Evolutionary conservation across 1,139 yeast genomes (phyloP).

Genomic region (Hemisphaericaspora xylofermentans): DNA sequence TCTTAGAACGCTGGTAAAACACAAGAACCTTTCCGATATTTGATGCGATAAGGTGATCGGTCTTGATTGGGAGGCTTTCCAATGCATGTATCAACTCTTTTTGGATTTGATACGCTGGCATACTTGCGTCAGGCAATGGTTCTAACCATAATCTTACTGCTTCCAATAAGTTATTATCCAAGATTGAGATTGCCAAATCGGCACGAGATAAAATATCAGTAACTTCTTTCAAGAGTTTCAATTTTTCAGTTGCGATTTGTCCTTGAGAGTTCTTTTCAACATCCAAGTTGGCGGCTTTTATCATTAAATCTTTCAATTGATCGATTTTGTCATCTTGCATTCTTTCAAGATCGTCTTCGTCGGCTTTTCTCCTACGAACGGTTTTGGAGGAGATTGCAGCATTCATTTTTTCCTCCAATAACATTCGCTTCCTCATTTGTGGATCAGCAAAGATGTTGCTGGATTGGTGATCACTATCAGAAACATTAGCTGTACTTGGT

Average conservation of each 20-base stretch:
- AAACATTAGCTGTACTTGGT: constrained; percentile 1
- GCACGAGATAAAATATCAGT: constrained; percentile 74
- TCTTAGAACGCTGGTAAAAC: constrained; percentile 88
- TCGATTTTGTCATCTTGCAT: constrained; percentile 92
- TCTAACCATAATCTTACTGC: constrained; percentile 97
- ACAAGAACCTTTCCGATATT: constrained; percentile 92
- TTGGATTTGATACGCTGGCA: constrained; percentile 96
- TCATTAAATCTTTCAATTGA: constrained; percentile 83
- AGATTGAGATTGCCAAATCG: constrained; percentile 83
- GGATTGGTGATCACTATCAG: constrained; percentile 13
- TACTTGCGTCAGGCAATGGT: constrained; percentile 95
- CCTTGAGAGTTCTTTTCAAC: constrained; percentile 79
- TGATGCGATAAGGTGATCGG: constrained; percentile 90
- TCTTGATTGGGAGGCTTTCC: constrained; percentile 81
- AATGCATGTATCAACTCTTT: constrained; percentile 78
- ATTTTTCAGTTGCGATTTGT: constrained; percentile 81
- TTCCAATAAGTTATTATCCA: constrained; percentile 90
- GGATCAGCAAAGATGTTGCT: constrained; percentile 28
- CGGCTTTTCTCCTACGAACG: constrained; percentile 59
- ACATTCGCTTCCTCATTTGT: constrained; percentile 62
- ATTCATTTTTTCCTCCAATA: constrained; percentile 78
- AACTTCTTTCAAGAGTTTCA: constrained; percentile 79
- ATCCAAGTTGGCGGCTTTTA: constrained; percentile 87
- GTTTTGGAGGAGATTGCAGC: constrained; percentile 70
- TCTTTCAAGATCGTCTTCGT: constrained; percentile 90